Evolutionary conservation across 2,329 filamentous ascomycete genomes (phyloP).

Genomic region (Nemania serpens): DNA sequence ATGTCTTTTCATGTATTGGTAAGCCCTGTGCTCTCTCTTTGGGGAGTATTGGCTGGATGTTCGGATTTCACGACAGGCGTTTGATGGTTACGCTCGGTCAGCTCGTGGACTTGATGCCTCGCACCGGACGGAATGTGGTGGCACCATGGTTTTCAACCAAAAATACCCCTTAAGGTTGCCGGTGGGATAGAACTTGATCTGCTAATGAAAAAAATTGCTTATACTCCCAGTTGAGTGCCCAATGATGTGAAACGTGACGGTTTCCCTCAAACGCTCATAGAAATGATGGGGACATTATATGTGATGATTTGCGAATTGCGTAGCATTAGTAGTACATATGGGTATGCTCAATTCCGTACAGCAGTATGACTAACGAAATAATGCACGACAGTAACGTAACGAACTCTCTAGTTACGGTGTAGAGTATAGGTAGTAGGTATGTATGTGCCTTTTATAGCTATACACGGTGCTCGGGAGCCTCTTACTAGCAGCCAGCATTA

Average conservation of each 20-base stretch:
- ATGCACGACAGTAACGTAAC: too few relatives aligned
- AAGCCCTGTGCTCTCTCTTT: constrained; percentile 40
- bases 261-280: neutral
- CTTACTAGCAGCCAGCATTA: too few relatives aligned
- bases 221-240: constrained; percentile 12
- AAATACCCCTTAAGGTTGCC: constrained; percentile 42
- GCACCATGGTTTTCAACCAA: constrained; percentile 43
- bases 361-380: too few relatives aligned
- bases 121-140: constrained; percentile 43
- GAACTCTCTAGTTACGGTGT: too few relatives aligned
- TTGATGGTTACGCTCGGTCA: constrained; percentile 42
- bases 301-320: too few relatives aligned
- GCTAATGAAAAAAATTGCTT: constrained; percentile 41
- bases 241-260: constrained; percentile 14
- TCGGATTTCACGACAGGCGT: constrained; percentile 42
- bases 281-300: neutral
- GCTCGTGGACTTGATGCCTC: constrained; percentile 38
- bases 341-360: too few relatives aligned
- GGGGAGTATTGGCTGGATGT: constrained; percentile 35
- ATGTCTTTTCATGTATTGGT: constrained; percentile 43
- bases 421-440: too few relatives aligned
- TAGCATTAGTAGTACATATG: too few relatives aligned
- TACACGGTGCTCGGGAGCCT: too few relatives aligned
- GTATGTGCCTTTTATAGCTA: too few relatives aligned
- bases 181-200: constrained; percentile 40